These are phyloP conservation scores for Cyberlindnera mrakii DNA, from an alignment of 805 yeast species.

Conservation along the genomic window DNA sequence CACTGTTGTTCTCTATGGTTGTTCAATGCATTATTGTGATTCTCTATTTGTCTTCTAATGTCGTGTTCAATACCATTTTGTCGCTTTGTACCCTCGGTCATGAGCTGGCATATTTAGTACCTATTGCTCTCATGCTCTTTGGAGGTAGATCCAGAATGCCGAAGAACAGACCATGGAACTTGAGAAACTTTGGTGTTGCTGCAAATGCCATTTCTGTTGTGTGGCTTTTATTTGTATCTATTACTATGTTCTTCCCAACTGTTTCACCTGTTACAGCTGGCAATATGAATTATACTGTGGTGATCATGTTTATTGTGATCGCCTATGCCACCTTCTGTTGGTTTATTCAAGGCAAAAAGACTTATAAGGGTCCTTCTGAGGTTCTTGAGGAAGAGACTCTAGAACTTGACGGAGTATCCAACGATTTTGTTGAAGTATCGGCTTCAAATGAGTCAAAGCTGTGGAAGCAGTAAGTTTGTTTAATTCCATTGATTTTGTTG, in stretches of 20 bases:
- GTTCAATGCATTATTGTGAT: slow-evolving; percentile 24
- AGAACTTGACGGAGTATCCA: too few species aligned
- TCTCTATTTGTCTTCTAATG: slow-evolving; percentile 25
- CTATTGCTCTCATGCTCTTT: slow-evolving; percentile 23
- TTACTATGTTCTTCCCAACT: slow-evolving; percentile 23
- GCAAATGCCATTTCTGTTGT: slow-evolving; percentile 15
- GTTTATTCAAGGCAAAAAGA: slow-evolving; percentile 22
- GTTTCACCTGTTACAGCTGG: slow-evolving; percentile 19
- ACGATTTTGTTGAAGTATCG: too few species aligned
- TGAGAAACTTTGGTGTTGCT: slow-evolving; percentile 19
- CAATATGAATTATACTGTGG: slow-evolving; percentile 25
- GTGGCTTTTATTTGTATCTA: slow-evolving; percentile 21
- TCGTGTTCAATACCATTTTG: slow-evolving; percentile 29
- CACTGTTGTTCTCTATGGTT: slow-evolving; percentile 21
- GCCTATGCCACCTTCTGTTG: slow-evolving; percentile 20
- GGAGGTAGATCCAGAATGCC: slow-evolving; percentile 21
- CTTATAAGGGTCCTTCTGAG: slow-evolving; percentile 23
- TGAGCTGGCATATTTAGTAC: slow-evolving; percentile 27
- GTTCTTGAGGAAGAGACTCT: slow-evolving; percentile 8
- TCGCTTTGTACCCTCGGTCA: slow-evolving; percentile 28
- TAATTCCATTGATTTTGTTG: too few species aligned
- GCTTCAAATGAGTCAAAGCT: too few species aligned
- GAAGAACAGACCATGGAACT: slow-evolving; percentile 21
- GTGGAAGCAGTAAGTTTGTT: too few species aligned
- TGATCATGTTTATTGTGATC: slow-evolving; percentile 19